These are phyloP conservation scores for Paspalum notatum DNA, from an alignment of 176 grass and related monocot genomes.

Conservation along the genomic window DNA sequence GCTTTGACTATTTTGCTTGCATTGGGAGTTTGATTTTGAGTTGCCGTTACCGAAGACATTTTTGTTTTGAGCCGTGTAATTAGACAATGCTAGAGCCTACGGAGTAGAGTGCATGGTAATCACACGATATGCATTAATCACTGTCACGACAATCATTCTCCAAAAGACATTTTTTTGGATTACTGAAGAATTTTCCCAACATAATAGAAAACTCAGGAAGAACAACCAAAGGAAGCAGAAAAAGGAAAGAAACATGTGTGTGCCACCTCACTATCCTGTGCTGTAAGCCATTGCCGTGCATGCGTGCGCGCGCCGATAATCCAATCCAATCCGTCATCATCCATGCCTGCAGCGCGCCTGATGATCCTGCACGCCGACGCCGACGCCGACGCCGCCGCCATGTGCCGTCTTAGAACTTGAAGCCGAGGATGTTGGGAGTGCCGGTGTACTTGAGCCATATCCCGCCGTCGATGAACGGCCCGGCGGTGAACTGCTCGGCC, in stretches of 20 bases:
- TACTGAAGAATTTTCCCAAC: not conserved
- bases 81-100: not conserved
- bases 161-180: not conserved
- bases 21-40: no score
- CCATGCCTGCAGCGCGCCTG: no score
- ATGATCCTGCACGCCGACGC: not conserved
- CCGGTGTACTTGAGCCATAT: constrained; percentile 59
- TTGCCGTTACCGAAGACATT: no score
- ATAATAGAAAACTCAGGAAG: not conserved
- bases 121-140: not conserved
- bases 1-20: no score
- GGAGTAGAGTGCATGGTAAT: no score
- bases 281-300: not conserved
- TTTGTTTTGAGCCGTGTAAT: no score
- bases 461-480: constrained; percentile 54
- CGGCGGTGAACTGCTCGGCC: constrained; percentile 55
- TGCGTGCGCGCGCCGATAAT: no score
- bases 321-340: no score
- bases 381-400: no score
- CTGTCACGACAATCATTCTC: constrained; percentile 7
- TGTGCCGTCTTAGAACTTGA: constrained; percentile 55
- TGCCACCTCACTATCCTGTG: constrained; percentile 19
- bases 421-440: constrained; percentile 48
- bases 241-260: not conserved
- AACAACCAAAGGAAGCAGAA: not conserved